These are phyloP conservation scores for Linum tenue DNA, from an alignment of 345 rosid species.

Conservation along the genomic window DNA sequence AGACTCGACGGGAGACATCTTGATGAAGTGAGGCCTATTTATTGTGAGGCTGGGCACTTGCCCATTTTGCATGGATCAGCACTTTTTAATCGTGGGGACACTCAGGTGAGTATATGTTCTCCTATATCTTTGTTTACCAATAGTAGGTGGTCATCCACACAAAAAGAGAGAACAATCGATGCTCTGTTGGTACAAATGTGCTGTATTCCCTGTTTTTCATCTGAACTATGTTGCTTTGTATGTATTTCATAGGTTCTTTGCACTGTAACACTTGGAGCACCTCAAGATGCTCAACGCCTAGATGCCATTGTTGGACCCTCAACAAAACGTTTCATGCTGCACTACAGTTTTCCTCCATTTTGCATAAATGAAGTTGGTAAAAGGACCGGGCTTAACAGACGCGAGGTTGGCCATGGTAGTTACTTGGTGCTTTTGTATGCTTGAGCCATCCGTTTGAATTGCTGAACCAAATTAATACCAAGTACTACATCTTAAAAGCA, in stretches of 20 bases:
- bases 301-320: slow-evolving; percentile 84
- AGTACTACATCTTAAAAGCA: background rate
- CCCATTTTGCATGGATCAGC: slow-evolving; percentile 84
- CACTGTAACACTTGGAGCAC: slow-evolving; percentile 89
- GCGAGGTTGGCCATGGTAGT: slow-evolving; percentile 98
- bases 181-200: slow-evolving; percentile 1
- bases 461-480: background rate
- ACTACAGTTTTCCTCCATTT: slow-evolving; percentile 93
- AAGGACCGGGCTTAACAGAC: slow-evolving; percentile 85
- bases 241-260: slow-evolving; percentile 65
- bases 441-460: background rate
- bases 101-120: slow-evolving; percentile 48
- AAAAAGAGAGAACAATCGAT: background rate
- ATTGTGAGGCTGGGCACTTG: slow-evolving; percentile 61
- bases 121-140: background rate
- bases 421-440: background rate
- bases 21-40: slow-evolving; percentile 78
- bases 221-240: slow-evolving; percentile 2
- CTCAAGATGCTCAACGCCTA: slow-evolving; percentile 78
- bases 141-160: background rate
- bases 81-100: slow-evolving; percentile 88
- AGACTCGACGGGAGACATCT: slow-evolving; percentile 88
- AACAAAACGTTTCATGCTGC: slow-evolving; percentile 94
- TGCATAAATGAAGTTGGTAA: slow-evolving; percentile 92
- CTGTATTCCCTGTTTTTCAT: background rate